These are phyloP conservation scores for Corynespora cassiicola DNA, from an alignment of 2,329 filamentous ascomycete species.

Conservation along the genomic window DNA sequence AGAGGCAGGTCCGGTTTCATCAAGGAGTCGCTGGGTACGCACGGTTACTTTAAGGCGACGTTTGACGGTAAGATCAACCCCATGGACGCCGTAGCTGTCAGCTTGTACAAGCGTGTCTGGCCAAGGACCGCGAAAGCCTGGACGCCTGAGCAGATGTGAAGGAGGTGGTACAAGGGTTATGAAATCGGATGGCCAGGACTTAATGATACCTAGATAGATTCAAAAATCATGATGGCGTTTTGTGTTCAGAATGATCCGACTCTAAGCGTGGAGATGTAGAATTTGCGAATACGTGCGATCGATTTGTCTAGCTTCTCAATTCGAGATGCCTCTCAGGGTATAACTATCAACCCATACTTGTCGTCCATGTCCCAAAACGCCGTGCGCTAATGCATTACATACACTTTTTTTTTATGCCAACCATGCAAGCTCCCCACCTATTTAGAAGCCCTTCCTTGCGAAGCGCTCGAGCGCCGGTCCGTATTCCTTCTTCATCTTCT, in stretches of 20 bases:
- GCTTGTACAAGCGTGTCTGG: constrained; percentile 62
- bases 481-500: constrained; percentile 71
- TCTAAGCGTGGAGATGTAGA: too few relatives aligned
- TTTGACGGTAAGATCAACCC: constrained; percentile 97
- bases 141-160: constrained; percentile 49
- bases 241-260: too few relatives aligned
- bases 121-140: constrained; percentile 70
- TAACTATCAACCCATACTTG: too few relatives aligned
- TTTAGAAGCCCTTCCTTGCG: constrained; percentile 65
- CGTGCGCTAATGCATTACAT: not conserved
- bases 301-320: too few relatives aligned
- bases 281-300: too few relatives aligned
- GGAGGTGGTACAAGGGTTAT: too few relatives aligned
- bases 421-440: not conserved
- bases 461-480: constrained; percentile 89
- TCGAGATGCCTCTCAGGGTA: too few relatives aligned
- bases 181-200: too few relatives aligned
- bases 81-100: constrained; percentile 91
- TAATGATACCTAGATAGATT: constrained; percentile 23
- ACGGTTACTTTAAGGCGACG: constrained; percentile 99
- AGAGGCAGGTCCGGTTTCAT: constrained; percentile 87
- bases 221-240: not conserved
- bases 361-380: constrained; percentile 1
- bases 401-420: not conserved
- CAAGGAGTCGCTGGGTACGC: constrained; percentile 93